Base-by-base conservation (phyloP, 2,329 filamentous ascomycete genomes). In the Chaetomium olivaceum region DNA sequence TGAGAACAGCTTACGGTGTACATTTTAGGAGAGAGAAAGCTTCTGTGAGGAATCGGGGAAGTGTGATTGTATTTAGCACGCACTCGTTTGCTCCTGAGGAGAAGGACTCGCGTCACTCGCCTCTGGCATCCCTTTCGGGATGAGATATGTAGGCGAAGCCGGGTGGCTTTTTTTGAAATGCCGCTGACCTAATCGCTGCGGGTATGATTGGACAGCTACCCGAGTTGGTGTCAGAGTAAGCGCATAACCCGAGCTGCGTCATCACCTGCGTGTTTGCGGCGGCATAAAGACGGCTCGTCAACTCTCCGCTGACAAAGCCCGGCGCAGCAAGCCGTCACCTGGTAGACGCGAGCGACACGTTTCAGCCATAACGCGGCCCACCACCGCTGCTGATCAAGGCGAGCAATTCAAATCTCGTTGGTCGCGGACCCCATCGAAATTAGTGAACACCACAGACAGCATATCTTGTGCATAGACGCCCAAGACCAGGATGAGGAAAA, bases 401-500 rank as follows among this genome's bases (percentile, higher is more conserved):
- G 27, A 33, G 27, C 58, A 52, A 52, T 27, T 39, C 58, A 50
- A 60, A 31, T 19, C 58, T 11, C 16, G 27, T 25, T 36, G 27
- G 31, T 14, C 48, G 58, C 48, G 29, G 57, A 59, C 43, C 58
- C 31, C 6, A 19, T 14, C n/a, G 29, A 54, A 61, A 39, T 52
- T 54, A 52, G 43, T 51, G 46, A 60, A 39, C 55, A 57, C 27
- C 51, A 57, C 60, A 54, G n/a, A 46, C 8, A 43, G 16, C 50
- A 54, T 61, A 56, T 55, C 39, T 61, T 50, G 21, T 56, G 39
- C 48, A 29, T 27, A 25, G 36, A 31, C 52, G 29, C n/a, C 52
- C 27, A n/a, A 36, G 19, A 56, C 52, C 55, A 63, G 33, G 21
- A 71, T 70, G 68, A 70, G 69, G 63, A 75, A 72, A 55, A 72